Evolutionary conservation across 176 grass and related monocot genomes (phyloP).

Genomic region (Olyra latifolia): DNA sequence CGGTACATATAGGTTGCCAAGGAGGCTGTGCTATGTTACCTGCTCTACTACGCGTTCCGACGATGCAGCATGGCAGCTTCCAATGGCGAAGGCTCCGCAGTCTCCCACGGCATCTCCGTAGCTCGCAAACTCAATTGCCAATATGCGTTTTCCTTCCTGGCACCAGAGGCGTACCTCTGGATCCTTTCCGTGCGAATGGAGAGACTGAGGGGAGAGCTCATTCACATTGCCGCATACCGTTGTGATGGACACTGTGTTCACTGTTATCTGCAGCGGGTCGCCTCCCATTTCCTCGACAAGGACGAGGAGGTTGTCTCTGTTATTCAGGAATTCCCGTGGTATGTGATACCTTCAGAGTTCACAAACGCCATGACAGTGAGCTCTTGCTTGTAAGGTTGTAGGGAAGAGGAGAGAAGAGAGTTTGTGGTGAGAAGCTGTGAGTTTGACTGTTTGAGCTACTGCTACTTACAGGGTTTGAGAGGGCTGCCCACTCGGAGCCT

Average conservation of each 20-base stretch:
- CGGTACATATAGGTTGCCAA: not conserved
- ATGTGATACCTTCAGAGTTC: slow-evolving; percentile 77
- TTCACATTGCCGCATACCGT: slow-evolving; percentile 31
- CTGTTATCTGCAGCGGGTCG: slow-evolving; percentile 60
- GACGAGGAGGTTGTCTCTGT: slow-evolving; percentile 58
- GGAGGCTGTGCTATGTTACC: slow-evolving; percentile 17
- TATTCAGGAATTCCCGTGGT: slow-evolving; percentile 63
- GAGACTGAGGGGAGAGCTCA: slow-evolving; percentile 11
- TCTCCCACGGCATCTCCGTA: slow-evolving; percentile 47
- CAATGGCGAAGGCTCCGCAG: slow-evolving; percentile 27
- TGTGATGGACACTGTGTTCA: slow-evolving; percentile 62
- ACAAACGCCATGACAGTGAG: slow-evolving; percentile 5
- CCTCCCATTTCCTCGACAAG: slow-evolving; percentile 87
- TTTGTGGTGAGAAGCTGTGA: not conserved
- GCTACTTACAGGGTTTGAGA: slow-evolving; percentile 63
- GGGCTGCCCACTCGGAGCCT: slow-evolving; percentile 64
- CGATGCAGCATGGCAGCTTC: slow-evolving; percentile 48
- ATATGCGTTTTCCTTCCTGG: slow-evolving; percentile 46
- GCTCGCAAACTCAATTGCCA: slow-evolving; percentile 55
- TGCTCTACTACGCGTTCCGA: slow-evolving; percentile 38
- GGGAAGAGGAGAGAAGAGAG: not conserved
- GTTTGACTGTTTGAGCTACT: not conserved
- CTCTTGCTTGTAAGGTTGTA: not conserved
- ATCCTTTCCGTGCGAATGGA: slow-evolving; percentile 28
- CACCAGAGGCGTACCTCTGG: slow-evolving; percentile 39